Percentiles rank a stretch among this genome's conserved stretches.
phyloP scores from a whole-genome alignment of 768 basidiomycete genomes.

The Suillus cothurnatus region DNA sequence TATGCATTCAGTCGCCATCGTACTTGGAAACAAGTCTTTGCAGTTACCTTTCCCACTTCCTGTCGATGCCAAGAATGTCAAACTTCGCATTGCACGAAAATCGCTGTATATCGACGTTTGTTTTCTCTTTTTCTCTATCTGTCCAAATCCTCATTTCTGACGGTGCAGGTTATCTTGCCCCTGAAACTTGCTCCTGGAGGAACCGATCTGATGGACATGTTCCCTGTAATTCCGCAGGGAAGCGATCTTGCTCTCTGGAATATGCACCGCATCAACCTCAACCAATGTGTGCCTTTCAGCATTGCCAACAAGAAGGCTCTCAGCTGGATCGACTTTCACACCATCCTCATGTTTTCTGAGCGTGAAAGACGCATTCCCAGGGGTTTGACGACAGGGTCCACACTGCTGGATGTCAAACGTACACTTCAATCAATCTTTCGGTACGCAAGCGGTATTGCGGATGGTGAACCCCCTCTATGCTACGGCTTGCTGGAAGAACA shows the following conservation, averaged over 20 bases:
- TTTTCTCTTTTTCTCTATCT: background rate
- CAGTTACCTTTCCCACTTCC: constrained; percentile 46
- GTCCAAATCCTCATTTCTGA: background rate
- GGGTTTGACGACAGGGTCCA: constrained; percentile 1
- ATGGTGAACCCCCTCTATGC: constrained; percentile 18
- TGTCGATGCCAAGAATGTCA: constrained; percentile 38
- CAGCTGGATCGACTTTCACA: constrained; percentile 38
- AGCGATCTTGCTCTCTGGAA: constrained; percentile 30
- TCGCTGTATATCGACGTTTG: constrained; percentile 49
- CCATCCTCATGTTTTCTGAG: constrained; percentile 33
- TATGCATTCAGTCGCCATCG: constrained; percentile 8
- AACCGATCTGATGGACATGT: constrained; percentile 24
- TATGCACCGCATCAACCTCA: constrained; percentile 42
- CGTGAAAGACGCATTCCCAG: constrained; percentile 31
- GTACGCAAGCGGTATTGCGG: constrained; percentile 25
- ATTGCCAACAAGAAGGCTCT: constrained; percentile 14
- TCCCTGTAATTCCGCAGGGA: constrained; percentile 27
- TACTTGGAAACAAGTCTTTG: constrained; percentile 22
- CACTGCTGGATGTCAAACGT: constrained; percentile 35
- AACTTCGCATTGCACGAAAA: constrained; percentile 53
- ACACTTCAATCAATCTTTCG: constrained; percentile 32
- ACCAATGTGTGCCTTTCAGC: constrained; percentile 36
- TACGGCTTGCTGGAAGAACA: constrained; percentile 22
- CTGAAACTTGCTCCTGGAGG: constrained; percentile 16
- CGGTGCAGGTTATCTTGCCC: constrained; percentile 25